Evolutionary conservation across 371 early-diverging fungal genomes (phyloP), one percentile per base, ranked within the genome.

Genomic region (Mucor velutinosus): DNA sequence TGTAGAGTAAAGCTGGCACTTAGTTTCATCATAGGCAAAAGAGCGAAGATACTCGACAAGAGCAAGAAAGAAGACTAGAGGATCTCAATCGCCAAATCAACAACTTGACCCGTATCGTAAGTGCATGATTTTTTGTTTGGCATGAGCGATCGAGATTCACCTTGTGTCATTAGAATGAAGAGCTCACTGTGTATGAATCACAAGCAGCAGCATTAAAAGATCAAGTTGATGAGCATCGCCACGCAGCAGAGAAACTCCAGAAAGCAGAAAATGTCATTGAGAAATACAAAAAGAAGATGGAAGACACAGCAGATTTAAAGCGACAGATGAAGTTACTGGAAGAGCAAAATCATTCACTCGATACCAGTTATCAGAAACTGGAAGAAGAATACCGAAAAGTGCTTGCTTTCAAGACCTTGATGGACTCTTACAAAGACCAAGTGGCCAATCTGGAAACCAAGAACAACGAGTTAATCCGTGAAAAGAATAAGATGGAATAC

Each of bases 201-300:
- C 90, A 92, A 73, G 88, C 87, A 1, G 77, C 79, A 7, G 82
- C 85, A 37, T 76, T 97, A 61, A 90, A 91, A 61, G 97, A 97
- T 76, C 90, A 96, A 75, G 74, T 95, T 29, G 94, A 97, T 57
- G 97, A 96, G 76, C 89, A 94, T 71, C 85, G 90, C 33, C 95
- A 95, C 70, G 85, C 90, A 0, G 93, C 93, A 11, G 97, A 97
- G 66, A 92, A 92, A 63, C 86, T 96, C 17, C 92, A 92, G 81
- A 95, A 94, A 78, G 89, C 93, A 5, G 97, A 97, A 76, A 94
- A 95, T 53, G 91, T 93, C 33, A 87, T 95, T 67, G 97, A 96
- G 67, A 97, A 97, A 76, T 97, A 95, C 82, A 95, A 94, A 75
- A 94, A 93, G 78, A 93, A 94, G 67, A 83, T 97, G 7, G 98